Evolutionary conservation across 768 basidiomycete genomes (phyloP), one percentile per base, ranked within the genome.

Genomic region (Lyophyllum shimeji): DNA sequence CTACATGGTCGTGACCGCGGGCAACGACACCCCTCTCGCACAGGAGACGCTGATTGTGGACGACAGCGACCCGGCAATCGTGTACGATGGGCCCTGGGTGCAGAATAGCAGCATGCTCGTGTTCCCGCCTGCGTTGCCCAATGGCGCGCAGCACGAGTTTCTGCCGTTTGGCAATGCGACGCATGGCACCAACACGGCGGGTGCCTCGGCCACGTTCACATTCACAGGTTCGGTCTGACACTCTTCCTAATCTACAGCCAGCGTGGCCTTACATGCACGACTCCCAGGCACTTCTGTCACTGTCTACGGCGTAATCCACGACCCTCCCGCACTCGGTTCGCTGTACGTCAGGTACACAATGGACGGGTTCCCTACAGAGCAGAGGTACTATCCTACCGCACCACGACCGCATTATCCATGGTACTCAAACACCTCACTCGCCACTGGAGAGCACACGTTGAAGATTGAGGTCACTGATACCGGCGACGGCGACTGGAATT

Each of bases 1-100:
- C 42, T 57, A 49, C 33, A 29, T 37, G 18, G 15, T 45, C 13
- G 46, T 57, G 6, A 29, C 50, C 37, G 50, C 56, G 29, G 56
- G 56, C 8, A 8, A 57, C 0, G 40, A 52, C 11, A 57, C 56
- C 4, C 39, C 37, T 7, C 31, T 57, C 21, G n/a, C 15, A 0
- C 47, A 42, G 20, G 18, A 53, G 7, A 25, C 9, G 2, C 31
- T 57, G 27, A 40, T 57, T 18, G 24, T 50, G 8, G 52, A 57
- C 25, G 47, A 57, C 13, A 27, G 21, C 2, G 56, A 57, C 33
- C 31, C 56, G 6, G 42, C 52, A 1, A 33, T 53, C 31, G 31
- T 11, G 0, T 27, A 15, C 8, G 20, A 45, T 4, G 56, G 52
- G 6, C 13, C 6, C 12, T 57, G 56, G 56, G 12, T 7, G 21